A percentile compares a stretch with the other conserved stretches of the same genome.
Evolutionary conservation across 345 rosid species (phyloP).

Genomic region (Angophora floribunda): DNA sequence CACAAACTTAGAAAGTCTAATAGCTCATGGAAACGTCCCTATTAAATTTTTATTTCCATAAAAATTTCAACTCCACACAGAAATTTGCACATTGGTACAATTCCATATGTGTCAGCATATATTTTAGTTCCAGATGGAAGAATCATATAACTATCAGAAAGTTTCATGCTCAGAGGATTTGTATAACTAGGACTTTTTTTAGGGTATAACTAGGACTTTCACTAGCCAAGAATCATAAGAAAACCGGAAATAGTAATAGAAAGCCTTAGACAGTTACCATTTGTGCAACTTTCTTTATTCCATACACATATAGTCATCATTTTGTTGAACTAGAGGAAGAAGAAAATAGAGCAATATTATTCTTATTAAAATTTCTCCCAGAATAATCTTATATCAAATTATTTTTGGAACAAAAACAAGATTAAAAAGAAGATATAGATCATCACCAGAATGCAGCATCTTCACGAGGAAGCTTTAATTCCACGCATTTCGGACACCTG

Average conservation of each 20-base stretch:
- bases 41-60: not conserved
- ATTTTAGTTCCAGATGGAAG: not conserved
- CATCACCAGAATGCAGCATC: constrained; percentile 81
- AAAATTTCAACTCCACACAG: not conserved
- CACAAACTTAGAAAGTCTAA: not conserved
- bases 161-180: not conserved
- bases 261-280: not conserved
- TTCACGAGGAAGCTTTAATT: constrained; percentile 93
- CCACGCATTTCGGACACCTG: constrained; percentile 92
- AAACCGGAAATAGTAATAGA: not conserved
- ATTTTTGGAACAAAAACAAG: not conserved
- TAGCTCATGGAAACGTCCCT: not conserved
- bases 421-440: not conserved
- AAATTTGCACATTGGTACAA: not conserved
- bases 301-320: not conserved
- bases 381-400: not conserved
- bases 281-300: not conserved
- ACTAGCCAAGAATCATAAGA: not conserved
- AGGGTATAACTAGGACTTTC: not conserved
- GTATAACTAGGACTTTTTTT: not conserved
- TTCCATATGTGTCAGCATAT: not conserved
- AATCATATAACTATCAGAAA: not conserved
- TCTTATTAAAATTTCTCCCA: not conserved
- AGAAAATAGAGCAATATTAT: not conserved
- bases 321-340: not conserved